Base-by-base conservation (phyloP, 306 rosid genomes). In the Citrullus amarus region DNA sequence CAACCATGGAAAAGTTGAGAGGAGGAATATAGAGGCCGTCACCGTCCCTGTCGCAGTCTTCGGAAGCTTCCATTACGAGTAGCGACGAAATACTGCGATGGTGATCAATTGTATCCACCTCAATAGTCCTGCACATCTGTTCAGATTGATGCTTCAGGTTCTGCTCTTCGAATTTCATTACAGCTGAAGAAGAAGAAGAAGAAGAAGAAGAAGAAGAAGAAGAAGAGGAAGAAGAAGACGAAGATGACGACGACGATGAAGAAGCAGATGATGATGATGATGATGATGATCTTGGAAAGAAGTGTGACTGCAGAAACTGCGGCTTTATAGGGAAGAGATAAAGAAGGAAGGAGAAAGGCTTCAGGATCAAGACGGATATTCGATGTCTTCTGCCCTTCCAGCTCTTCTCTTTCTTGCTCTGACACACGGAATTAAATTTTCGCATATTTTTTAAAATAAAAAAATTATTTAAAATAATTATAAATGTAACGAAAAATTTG, bases 1-100 rank as follows among this genome's bases (percentile, higher is more conserved):
- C 99, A 30, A 96, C 99, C 91, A 91, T 80, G 50, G 99, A 72
- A 79, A 96, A 96, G 93, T 96, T 96, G 78, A 92, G 89, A 17
- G 99, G 98, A 14, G 96, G 99, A 22, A 77, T 51, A 80, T 84
- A 91, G 63, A 82, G 85, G 81, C 86, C 90, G 39, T 96, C 97
- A 3, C 79, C 91, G 32, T 82, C 86, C 16, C 28, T 85, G 20
- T 87, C 39, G n/a, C 22, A 62, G 34, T 34, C 74, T 2, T 30
- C 87, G 0, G 9, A 55, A 50, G 59, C 72, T 30, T 25, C 38
- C 34, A 80, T 32, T 41, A 11, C 44, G n/a, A 54, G 74, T 77
- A 51, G 30, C 75, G 50, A 72, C 50, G 74, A 34, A 25, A 32
- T 10, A 34, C 13, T 61, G 69, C 1, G 79, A 28, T 74, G 55